A percentile compares a stretch with the other conserved stretches of the same genome.
These are phyloP conservation scores for Camellia japonica DNA, from an alignment of 148 eudicot genomes.

Conservation along the genomic window DNA sequence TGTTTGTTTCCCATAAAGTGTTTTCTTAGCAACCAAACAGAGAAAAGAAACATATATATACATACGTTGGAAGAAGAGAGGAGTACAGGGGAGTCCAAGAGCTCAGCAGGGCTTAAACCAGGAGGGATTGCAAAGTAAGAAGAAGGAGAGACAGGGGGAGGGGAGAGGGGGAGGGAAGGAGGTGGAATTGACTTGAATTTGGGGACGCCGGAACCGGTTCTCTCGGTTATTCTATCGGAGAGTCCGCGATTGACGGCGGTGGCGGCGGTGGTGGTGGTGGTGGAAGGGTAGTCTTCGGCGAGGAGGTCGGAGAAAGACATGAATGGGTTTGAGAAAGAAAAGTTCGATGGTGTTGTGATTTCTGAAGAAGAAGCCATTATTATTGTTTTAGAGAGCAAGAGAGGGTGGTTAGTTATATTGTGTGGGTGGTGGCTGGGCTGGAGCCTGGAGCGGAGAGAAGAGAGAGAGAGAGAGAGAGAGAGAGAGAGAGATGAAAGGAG, in stretches of 20 bases:
- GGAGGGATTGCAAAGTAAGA: slow-evolving; percentile 69
- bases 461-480: too few species aligned
- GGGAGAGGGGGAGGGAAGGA: slow-evolving; percentile 62
- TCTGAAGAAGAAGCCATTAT: background rate
- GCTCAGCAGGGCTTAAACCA: slow-evolving; percentile 65
- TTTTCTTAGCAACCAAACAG: slow-evolving; percentile 3
- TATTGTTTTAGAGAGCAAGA: too few species aligned
- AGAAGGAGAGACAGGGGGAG: slow-evolving; percentile 51
- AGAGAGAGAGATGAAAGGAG: background rate
- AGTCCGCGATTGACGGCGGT: slow-evolving; percentile 24
- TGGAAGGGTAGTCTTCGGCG: slow-evolving; percentile 30
- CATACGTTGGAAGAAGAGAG: slow-evolving; percentile 54
- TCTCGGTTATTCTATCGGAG: slow-evolving; percentile 41
- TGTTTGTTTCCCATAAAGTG: too few species aligned
- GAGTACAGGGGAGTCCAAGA: slow-evolving; percentile 84
- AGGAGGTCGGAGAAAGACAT: slow-evolving; percentile 53
- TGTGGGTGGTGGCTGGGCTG: too few species aligned
- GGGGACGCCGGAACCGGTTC: slow-evolving; percentile 53
- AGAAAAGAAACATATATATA: background rate
- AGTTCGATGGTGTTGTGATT: background rate
- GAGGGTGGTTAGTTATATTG: too few species aligned
- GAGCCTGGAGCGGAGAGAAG: too few species aligned
- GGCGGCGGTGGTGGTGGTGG: slow-evolving; percentile 11
- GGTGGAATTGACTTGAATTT: slow-evolving; percentile 79
- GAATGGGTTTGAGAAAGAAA: slow-evolving; percentile 27